Base-by-base conservation (phyloP, 805 yeast species). In the Starmerella geochares region DNA sequence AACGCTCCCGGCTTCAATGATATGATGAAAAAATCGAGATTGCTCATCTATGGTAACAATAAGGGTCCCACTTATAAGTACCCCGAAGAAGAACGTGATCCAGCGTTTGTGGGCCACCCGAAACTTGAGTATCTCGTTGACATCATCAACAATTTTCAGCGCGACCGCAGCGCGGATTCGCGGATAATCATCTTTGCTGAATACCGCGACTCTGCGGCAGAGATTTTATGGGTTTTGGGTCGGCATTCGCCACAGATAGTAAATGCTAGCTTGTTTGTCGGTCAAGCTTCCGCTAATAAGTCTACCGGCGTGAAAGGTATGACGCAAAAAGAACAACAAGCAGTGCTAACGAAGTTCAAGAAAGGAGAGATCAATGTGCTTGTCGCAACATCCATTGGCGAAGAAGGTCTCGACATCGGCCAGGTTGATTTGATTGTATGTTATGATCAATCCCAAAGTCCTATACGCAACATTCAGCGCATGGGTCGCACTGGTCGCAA, bases 401-500 rank as follows among this genome's bases (percentile, higher is more conserved):
- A 92, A 64, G 99, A 92, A 71, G 99, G 99, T 40, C 73, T 92
- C 56, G 98, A 92, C 70, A 94, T 92, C 57, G 98, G 98, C 28
- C 96, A 94, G 63, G 99, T 92, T 47, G 98, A 92, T 65, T 64
- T 92, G 59, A 90, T 92, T 57, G 74, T 92, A 7, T 88, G 96
- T 62, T 92, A 79, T 66, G 98, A 92, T 61, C 85, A 95, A 0
- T 87, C 96, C 0, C 74, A 87, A 25, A 86, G 95, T 40, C 96
- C 97, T 0, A 90, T 92, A 50, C 85, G 94, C 52, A 87, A 84
- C 58, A 76, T 92, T 36, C 99, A 92, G 64, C 71, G 99, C 58
- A 86, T 92, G 94, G 99, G 99, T 24, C 78, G 99, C 68, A 92
- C 99, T 0, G 99, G 98, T 17, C 80, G 99, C 67, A 86, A 86